A percentile compares a stretch with the other conserved stretches of the same genome.
phyloP scores from a whole-genome alignment of 495 filamentous ascomycete species.

The Annulohypoxylon maeteangense region DNA sequence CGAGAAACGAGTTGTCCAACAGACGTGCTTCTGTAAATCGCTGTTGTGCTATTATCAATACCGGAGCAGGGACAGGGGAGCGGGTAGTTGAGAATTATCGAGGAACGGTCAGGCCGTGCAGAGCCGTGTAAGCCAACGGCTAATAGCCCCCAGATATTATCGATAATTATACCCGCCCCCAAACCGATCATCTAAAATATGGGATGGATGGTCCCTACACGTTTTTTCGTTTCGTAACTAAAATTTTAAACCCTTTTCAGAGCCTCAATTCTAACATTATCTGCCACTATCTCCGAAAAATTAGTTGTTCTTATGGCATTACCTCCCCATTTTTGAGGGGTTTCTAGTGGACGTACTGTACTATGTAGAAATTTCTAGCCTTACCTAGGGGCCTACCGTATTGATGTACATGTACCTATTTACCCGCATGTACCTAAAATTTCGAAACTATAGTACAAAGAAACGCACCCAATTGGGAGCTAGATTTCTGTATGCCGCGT shows the following conservation, averaged over 20 bases:
- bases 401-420: not conserved
- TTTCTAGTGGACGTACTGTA: not conserved
- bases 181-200: constrained; percentile 15
- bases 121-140: not conserved
- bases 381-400: no score
- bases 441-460: constrained; percentile 8
- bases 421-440: not conserved
- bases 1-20: constrained; percentile 19
- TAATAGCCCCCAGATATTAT: constrained; percentile 14
- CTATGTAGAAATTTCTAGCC: not conserved
- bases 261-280: constrained; percentile 1
- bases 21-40: constrained; percentile 15
- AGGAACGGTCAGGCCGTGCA: no score
- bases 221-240: not conserved
- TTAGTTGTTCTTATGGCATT: not conserved
- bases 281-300: not conserved
- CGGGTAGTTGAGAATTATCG: not conserved
- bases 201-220: not conserved
- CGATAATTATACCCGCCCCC: constrained; percentile 12
- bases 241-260: not conserved
- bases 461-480: not conserved
- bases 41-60: not conserved
- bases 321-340: not conserved
- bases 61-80: constrained; percentile 4
- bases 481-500: constrained; percentile 1